A percentile compares a stretch with the other conserved stretches of the same genome.
phyloP scores from a whole-genome alignment of 371 early-diverging fungal genomes.

The Rhizopus delemar region DNA sequence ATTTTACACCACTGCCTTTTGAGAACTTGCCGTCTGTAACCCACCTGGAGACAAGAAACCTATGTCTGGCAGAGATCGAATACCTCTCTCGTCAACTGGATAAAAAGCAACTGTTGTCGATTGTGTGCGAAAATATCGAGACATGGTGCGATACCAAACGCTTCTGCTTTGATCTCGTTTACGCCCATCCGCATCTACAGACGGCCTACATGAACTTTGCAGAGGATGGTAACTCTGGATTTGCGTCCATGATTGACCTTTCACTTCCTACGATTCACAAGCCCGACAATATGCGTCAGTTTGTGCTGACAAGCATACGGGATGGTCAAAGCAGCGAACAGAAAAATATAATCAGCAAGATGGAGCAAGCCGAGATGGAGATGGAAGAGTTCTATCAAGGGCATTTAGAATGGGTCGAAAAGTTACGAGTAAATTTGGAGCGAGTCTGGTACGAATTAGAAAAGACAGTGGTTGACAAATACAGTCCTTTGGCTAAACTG shows the following conservation, averaged over 20 bases:
- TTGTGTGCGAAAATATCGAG: constrained; percentile 20
- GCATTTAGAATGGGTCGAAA: constrained; percentile 10
- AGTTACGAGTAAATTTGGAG: not conserved
- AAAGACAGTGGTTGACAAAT: constrained; percentile 5
- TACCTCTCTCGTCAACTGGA: constrained; percentile 12
- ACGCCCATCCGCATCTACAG: constrained; percentile 3
- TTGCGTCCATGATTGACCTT: constrained; percentile 17
- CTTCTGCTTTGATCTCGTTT: constrained; percentile 17
- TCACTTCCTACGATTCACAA: not conserved
- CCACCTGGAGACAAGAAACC: constrained; percentile 19
- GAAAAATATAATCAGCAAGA: constrained; percentile 3
- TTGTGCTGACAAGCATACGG: constrained; percentile 16
- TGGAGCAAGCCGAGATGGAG: constrained; percentile 15
- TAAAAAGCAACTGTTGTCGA: not conserved
- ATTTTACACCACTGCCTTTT: constrained; percentile 19
- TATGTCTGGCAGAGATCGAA: constrained; percentile 27
- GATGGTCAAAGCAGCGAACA: constrained; percentile 16
- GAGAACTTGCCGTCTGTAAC: constrained; percentile 8
- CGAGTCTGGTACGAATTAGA: constrained; percentile 11
- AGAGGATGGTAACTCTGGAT: constrained; percentile 25
- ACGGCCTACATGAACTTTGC: constrained; percentile 11
- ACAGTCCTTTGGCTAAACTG: constrained; percentile 10
- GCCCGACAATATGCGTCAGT: not conserved
- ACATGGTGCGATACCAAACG: constrained; percentile 27
- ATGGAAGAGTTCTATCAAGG: constrained; percentile 11